Evolutionary conservation across 2,329 filamentous ascomycete species (phyloP), one percentile per base, ranked within the genome.

Genomic region (Cordyceps tenuipes): DNA sequence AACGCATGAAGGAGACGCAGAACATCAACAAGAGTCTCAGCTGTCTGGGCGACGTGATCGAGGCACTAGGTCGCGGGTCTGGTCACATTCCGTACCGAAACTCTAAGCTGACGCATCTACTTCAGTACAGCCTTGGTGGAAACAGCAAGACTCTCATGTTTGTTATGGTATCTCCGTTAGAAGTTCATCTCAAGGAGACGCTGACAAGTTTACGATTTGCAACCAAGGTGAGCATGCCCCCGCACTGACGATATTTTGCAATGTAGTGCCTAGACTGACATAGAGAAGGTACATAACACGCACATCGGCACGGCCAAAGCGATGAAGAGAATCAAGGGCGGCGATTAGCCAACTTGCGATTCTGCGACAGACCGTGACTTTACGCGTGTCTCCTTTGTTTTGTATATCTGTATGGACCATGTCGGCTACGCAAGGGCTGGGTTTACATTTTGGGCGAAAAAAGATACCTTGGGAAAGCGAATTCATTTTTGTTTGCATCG

Each of bases 81-180:
- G 83, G 82, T 6, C 93, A 97, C 69, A 84, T 99, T 49, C 94
- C 94, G 1, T 99, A 97, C 76, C 82, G 94, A 59, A 97, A 97
- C 76, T 96, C 90, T 66, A 97, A 97, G 82, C 81, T 99, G 65
- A 99, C 94, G 9, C 96, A 97, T 70, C 81, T 99, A 51, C 82
- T 99, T 43, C 91, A 97, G 82, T 95, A 94, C 70, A 96, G 91
- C 3, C 79, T 99, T 8, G 93, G 94, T 4, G 94, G 94, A 17
- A 97, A 96, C 73, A 94, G 89, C 66, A 96, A 97, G 76, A 99
- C 94, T 0, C 86, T 99, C 68, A 99, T 99, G 94, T 96, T 99
- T 72, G 91, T 97, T 71, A 97, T 97, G 92, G 89, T 96, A 60
- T 94, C 89, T 66, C 94, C 94, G 39, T 78, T 97, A 62, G 90